Evolutionary conservation across 2,329 filamentous ascomycete species (phyloP), one percentile per base, ranked within the genome.

Genomic region (Biscogniauxia sp.): DNA sequence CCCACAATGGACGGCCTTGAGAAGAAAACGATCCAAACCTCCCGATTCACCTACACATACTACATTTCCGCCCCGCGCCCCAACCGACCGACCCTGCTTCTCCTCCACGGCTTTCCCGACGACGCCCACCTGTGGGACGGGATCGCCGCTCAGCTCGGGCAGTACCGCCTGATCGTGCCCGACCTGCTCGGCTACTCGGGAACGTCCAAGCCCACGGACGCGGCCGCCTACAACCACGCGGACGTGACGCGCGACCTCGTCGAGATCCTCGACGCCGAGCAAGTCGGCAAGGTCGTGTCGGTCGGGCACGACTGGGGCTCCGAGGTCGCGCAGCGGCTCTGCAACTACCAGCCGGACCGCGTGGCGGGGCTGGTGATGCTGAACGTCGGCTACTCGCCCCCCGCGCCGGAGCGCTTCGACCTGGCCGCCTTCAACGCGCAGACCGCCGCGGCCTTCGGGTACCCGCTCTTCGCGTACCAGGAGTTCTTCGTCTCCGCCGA

Each of bases 301-400:
- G 70, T 82, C 32, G 81, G 80, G 51, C 81, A 83, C 62, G 81
- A 84, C 66, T 83, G 80, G 80, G 81, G 81, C 49, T 75, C 75
- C 17, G 61, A 58, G 7, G 61, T 78, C 11, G 74, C 76, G 0
- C 73, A 77, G 57, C 74, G 79, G 15, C 61, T 81, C 15, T 80
- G 77, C 64, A 73, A 78, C 54, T 77, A 75, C 62, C 67, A 78
- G 56, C 77, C 75, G 0, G 68, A 76, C 1, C 74, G 78, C 13
- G 75, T 80, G 5, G 54, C 67, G 4, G 79, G 76, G n/a, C 65
- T 82, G 1, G 67, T 76, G 6, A 70, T 80, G 61, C 59, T 82
- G 19, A 80, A 77, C 59, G 72, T 79, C 3, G 62, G 75, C 9
- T 83, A 83, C 68, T 59, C 64, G 9, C 69, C 73, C 1, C 79